Base-by-base conservation (phyloP, 2,329 filamentous ascomycete species). In the Talaromyces verruculosus region DNA sequence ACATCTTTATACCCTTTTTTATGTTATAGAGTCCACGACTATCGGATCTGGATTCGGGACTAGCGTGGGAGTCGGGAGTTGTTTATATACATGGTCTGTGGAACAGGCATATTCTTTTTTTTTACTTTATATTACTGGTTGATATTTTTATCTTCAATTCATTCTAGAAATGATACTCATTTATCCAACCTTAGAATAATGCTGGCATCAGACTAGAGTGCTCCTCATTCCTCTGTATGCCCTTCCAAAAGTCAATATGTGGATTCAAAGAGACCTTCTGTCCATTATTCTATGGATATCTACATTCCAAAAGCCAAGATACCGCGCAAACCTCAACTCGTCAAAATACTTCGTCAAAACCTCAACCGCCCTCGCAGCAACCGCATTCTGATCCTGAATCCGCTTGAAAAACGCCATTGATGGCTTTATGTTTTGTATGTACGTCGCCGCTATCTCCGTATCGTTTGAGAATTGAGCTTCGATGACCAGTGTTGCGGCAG, bases 31-130 rank as follows among this genome's bases (percentile, higher is more conserved):
- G 25, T 58, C 43, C 53, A 55, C 39, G 39, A 39, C 37, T 35
- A 22, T 47, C 55, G 22, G 33, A 47, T 28, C 33, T 47, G 53
- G 63, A 64, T 45, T 58, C 41, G 51, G 53, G n/a, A 55, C 41
- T 39, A 64, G 63, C 63, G 63, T 64, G 37, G 62, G 63, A 64
- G 63, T 64, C 28, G n/a, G 63, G 63, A 61, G 57, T 65, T 65
- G 33, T 60, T 17, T 51, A 28, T 59, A 13, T 22, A 22, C n/a
- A 28, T 22, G 15, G 33, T 39, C 30, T 62, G 60, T 61, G 58
- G 28, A 61, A 45, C 22, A 37, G 41, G 15, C 33, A 25, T 15
- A 51, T 57, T 37, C 15, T 0, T 35, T 37, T 22, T 0, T 35
- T 11, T 25, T 19, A 22, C 7, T 33, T 17, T 19, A 7, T 57